Conservation (phyloP, 148 eudicot species). For the Mesembryanthemum crystallinum region DNA sequence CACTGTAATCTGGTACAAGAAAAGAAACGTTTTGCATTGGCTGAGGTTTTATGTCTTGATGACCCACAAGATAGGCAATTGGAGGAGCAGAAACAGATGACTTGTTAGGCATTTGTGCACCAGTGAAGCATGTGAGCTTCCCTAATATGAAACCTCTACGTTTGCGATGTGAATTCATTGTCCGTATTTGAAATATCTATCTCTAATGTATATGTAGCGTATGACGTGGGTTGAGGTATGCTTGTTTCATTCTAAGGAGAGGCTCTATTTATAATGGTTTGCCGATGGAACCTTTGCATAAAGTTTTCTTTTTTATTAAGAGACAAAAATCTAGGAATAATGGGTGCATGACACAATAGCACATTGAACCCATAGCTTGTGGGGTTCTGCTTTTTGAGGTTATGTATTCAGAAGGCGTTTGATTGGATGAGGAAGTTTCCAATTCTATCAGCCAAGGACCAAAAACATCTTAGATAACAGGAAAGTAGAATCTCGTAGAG, state of each 20-base stretch:
- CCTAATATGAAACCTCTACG: conserved; percentile 32
- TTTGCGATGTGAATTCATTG: conserved; percentile 26
- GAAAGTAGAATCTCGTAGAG: conserved; percentile 9
- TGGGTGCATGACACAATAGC: background rate
- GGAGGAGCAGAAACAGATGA: conserved; percentile 18
- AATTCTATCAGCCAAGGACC: conserved; percentile 1
- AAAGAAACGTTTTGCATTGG: conserved; percentile 33
- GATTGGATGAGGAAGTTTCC: background rate
- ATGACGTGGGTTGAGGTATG: too few relatives aligned
- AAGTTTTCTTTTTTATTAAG: background rate
- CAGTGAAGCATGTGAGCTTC: conserved; percentile 28
- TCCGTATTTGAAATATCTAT: background rate
- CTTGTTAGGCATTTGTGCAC: conserved; percentile 15
- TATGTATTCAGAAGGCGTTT: background rate
- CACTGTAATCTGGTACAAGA: conserved; percentile 18
- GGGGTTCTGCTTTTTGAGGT: background rate
- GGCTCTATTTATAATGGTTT: too few relatives aligned
- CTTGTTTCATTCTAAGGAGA: too few relatives aligned
- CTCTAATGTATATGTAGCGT: too few relatives aligned
- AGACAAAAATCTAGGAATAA: background rate
- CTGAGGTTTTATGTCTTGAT: conserved; percentile 38
- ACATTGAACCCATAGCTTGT: background rate
- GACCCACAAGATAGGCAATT: conserved; percentile 36
- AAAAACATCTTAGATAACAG: conserved; percentile 12
- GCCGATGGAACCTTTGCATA: background rate